phyloP scores from a whole-genome alignment of 352 stramenopile species.

The Globisporangium canariense region DNA sequence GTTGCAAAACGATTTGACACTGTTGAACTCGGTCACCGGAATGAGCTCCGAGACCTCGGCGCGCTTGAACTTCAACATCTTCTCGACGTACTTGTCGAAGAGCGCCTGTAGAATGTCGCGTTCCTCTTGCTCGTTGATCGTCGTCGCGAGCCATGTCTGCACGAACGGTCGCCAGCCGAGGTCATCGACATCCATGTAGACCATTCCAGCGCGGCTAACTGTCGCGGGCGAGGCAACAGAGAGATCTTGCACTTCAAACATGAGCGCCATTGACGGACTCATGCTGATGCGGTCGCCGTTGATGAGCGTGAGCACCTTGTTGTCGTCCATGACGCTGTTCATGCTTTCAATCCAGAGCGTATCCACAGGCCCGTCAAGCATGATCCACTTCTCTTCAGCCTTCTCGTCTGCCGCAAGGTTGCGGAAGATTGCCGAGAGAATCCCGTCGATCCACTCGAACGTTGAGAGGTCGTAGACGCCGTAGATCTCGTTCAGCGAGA shows the following conservation, averaged over 20 bases:
- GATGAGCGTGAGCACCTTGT: constrained; percentile 85
- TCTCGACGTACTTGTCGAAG: constrained; percentile 85
- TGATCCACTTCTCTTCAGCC: constrained; percentile 86
- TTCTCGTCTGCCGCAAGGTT: constrained; percentile 74
- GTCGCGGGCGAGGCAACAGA: constrained; percentile 92
- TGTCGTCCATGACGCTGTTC: constrained; percentile 90
- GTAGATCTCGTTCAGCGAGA: constrained; percentile 89
- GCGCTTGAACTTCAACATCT: constrained; percentile 62
- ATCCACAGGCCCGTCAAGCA: constrained; percentile 85
- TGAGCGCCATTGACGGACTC: constrained; percentile 83
- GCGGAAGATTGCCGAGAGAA: constrained; percentile 79
- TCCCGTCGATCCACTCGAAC: constrained; percentile 86
- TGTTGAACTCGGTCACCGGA: constrained; percentile 77
- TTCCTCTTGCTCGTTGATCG: constrained; percentile 59
- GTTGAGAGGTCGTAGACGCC: constrained; percentile 88
- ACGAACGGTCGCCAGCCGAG: constrained; percentile 80
- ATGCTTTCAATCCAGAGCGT: constrained; percentile 90
- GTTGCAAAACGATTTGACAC: constrained; percentile 83
- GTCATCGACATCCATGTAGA: constrained; percentile 91
- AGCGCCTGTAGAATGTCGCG: constrained; percentile 59
- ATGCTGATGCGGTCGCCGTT: constrained; percentile 87
- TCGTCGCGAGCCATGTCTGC: constrained; percentile 68
- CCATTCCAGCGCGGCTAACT: constrained; percentile 91
- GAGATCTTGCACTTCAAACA: constrained; percentile 95
- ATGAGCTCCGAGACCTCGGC: constrained; percentile 72